Evolutionary conservation across 805 yeast genomes (phyloP).

Genomic region (Wickerhamiella occidentalis): DNA sequence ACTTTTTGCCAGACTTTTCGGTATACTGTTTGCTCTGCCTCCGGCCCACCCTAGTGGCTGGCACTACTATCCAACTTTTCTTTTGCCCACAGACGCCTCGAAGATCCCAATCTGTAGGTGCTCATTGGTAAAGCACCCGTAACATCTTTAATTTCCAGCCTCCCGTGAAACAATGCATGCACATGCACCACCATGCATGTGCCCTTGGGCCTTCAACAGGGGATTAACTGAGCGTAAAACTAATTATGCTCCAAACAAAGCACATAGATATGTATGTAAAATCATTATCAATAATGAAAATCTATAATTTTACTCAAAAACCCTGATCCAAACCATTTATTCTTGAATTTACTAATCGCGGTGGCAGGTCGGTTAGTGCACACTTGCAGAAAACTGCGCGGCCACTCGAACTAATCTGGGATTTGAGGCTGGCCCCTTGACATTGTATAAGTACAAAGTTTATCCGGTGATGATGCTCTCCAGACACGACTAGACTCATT

Average conservation of each 20-base stretch:
- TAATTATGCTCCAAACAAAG: not conserved
- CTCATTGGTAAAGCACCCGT: not conserved
- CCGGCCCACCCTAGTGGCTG: not conserved
- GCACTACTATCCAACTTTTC: not conserved
- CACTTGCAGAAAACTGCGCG: constrained; percentile 7
- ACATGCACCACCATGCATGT: not conserved
- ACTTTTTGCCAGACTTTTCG: no score
- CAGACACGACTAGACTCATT: not conserved
- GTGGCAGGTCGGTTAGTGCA: constrained; percentile 11
- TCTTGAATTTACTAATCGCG: no score
- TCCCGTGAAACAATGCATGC: not conserved
- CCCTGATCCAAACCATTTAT: no score
- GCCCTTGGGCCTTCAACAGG: not conserved
- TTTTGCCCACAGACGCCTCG: not conserved
- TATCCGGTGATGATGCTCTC: not conserved
- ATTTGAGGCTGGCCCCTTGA: not conserved
- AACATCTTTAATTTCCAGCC: constrained; percentile 1
- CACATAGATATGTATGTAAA: no score
- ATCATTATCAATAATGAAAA: not conserved
- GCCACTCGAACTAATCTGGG: constrained; percentile 1
- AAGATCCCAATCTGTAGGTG: not conserved
- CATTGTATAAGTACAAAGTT: not conserved
- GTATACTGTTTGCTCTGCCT: no score
- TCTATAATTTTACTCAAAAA: not conserved
- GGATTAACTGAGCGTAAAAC: no score